Evolutionary conservation across 208 protist genomes (phyloP), one percentile per base, ranked within the genome.

Genomic region (Acanthamoeba castellanii): DNA sequence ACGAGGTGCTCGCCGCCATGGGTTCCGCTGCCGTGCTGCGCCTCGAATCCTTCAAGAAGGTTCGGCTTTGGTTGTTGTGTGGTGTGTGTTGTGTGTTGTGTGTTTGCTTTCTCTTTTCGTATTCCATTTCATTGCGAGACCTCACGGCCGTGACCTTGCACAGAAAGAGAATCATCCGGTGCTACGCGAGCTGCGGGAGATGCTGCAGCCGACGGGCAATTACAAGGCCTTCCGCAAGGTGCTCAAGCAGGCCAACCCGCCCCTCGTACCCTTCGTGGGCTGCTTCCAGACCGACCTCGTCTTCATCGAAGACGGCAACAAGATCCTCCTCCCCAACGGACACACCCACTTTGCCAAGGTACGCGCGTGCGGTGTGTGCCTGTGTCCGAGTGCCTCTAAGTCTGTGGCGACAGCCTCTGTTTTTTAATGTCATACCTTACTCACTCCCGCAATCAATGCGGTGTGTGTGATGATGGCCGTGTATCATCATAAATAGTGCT

Each of bases 271-370:
- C 45, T 95, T 96, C 59, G 50, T 96, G 22, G 96, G 96, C 70
- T 95, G 96, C 47, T 96, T 76, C 95, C 90, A 96, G 66, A 95
- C 89, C 9, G 96, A 97, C 76, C 64, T 97, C 42, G 96, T 95
- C 27, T 97, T 97, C 68, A 96, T 96, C 50, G 88, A 95, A 9
- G 93, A 96, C 30, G 96, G 96, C 47, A 96, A 96, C 85, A 47
- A 94, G 68, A 52, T 92, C 42, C 30, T 88, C 37, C 74, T 91
- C 18, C 78, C 93, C n/a, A 88, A 94, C 57, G 92, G 61, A 25
- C 45, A 85, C 90, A 59, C 22, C 22, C 64, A 85, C 37, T 81
- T 85, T 68, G 90, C 52, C 37, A 85, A 94, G 57, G 87, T 57
- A 74, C n/a, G 22, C 22, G 37, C 37, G 37, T 37, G 37, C 37